phyloP scores from a whole-genome alignment of 2,329 filamentous ascomycete genomes.

The Hymenotorrendiella dingleyae region DNA sequence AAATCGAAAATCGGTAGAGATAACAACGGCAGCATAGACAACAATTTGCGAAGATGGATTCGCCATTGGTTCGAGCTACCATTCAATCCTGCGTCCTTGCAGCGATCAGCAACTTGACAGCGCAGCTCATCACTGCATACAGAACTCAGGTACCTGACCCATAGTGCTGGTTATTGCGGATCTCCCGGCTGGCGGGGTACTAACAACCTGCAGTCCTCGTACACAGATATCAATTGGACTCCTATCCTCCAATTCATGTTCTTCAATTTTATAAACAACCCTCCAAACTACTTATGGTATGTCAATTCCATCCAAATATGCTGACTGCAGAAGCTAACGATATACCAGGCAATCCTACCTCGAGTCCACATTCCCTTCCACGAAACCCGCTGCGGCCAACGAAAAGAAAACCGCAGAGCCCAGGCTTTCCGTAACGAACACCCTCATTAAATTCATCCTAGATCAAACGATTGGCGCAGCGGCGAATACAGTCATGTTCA shows the following conservation, averaged over 20 bases:
- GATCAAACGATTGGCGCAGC: conserved; percentile 64
- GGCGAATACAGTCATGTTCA: conserved; percentile 60
- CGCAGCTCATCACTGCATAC: conserved; percentile 63
- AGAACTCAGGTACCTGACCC: conserved; percentile 45
- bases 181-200: conserved; percentile 6
- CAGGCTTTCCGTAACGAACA: conserved; percentile 56
- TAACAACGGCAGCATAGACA: not conserved
- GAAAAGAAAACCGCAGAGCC: conserved; percentile 40
- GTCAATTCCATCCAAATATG: conserved; percentile 17
- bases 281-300: conserved; percentile 79
- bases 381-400: conserved; percentile 36
- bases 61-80: conserved; percentile 53
- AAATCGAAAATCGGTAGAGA: not conserved
- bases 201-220: conserved; percentile 41
- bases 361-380: conserved; percentile 67
- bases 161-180: not conserved
- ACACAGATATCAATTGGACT: conserved; percentile 58
- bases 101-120: conserved; percentile 65
- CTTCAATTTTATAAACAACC: conserved; percentile 67
- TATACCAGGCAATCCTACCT: conserved; percentile 63
- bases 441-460: conserved; percentile 58
- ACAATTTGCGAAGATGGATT: conserved; percentile 22
- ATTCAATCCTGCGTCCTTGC: conserved; percentile 61
- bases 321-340: conserved; percentile 1
- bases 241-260: conserved; percentile 72